Evolutionary conservation across 495 filamentous ascomycete genomes (phyloP).

Genomic region (Aspergillus indologenus): DNA sequence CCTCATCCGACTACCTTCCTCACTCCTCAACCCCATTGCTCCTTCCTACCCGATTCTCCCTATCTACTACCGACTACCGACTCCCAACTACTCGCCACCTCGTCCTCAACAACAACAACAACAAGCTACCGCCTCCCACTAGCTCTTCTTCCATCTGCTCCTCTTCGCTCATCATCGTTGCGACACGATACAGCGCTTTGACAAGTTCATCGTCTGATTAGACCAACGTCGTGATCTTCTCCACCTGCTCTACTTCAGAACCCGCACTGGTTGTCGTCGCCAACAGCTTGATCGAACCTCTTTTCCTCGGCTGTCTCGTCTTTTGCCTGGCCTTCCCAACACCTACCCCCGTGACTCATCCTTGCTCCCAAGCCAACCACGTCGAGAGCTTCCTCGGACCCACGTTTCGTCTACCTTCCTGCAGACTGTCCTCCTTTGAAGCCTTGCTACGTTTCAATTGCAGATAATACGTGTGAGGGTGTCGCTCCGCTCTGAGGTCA

Average conservation of each 20-base stretch:
- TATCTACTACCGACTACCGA: constrained; percentile 23
- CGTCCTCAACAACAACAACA: constrained; percentile 10
- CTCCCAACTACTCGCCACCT: constrained; percentile 19
- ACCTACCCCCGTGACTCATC: constrained; percentile 25
- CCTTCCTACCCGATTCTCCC: constrained; percentile 23
- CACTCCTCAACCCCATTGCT: constrained; percentile 17
- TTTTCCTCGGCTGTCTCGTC: constrained; percentile 15
- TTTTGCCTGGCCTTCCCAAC: constrained; percentile 19
- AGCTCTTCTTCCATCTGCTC: constrained; percentile 14
- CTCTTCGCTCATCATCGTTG: constrained; percentile 9
- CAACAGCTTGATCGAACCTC: neutral
- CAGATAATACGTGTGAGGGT: constrained; percentile 18
- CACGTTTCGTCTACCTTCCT: constrained; percentile 15
- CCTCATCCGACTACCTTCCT: constrained; percentile 17
- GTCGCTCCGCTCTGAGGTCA: constrained; percentile 12
- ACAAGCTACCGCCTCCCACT: constrained; percentile 13
- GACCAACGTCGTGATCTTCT: constrained; percentile 7
- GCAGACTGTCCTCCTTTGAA: constrained; percentile 8
- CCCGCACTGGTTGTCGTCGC: constrained; percentile 8
- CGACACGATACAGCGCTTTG: constrained; percentile 11
- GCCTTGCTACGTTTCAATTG: constrained; percentile 19
- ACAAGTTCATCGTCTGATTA: constrained; percentile 9
- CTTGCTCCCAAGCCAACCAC: constrained; percentile 16
- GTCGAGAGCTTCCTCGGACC: constrained; percentile 20
- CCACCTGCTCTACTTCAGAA: constrained; percentile 12